Evolutionary conservation across 148 eudicot genomes (phyloP).

Genomic region (Chenopodium quinoa): DNA sequence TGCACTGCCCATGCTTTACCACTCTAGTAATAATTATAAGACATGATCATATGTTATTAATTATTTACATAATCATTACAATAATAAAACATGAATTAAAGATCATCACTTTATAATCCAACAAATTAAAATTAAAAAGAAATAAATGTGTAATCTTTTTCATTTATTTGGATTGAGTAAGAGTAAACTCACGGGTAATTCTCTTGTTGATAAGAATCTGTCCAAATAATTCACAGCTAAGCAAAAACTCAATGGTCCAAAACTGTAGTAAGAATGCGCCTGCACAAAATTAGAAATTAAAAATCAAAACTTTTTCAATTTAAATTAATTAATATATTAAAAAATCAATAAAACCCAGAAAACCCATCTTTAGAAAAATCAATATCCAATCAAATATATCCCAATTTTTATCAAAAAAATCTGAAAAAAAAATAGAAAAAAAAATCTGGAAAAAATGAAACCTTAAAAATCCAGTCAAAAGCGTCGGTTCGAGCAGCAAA

Average conservation of each 20-base stretch:
- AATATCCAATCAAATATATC: background rate
- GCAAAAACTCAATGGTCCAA: constrained; percentile 56
- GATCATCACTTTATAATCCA: constrained; percentile 6
- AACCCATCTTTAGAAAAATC: background rate
- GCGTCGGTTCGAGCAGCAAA: constrained; percentile 55
- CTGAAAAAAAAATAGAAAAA: background rate
- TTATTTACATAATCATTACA: background rate
- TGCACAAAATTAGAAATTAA: constrained; percentile 27
- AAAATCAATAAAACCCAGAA: background rate
- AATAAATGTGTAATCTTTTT: constrained; percentile 1
- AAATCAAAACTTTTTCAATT: too few species aligned
- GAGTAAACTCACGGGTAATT: constrained; percentile 61
- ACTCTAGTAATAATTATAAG: constrained; percentile 29
- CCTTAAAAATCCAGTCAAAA: constrained; percentile 91
- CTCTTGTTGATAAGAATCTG: constrained; percentile 57
- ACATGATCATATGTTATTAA: background rate
- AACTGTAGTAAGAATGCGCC: constrained; percentile 67
- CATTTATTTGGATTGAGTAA: background rate
- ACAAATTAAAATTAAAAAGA: background rate
- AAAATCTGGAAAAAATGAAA: constrained; percentile 17
- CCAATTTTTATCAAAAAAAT: background rate
- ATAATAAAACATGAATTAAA: background rate
- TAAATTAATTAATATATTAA: background rate
- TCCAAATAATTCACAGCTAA: constrained; percentile 79
- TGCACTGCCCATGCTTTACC: constrained; percentile 70